These are phyloP conservation scores for Pistacia atlantica DNA, from an alignment of 345 rosid species.

Conservation along the genomic window DNA sequence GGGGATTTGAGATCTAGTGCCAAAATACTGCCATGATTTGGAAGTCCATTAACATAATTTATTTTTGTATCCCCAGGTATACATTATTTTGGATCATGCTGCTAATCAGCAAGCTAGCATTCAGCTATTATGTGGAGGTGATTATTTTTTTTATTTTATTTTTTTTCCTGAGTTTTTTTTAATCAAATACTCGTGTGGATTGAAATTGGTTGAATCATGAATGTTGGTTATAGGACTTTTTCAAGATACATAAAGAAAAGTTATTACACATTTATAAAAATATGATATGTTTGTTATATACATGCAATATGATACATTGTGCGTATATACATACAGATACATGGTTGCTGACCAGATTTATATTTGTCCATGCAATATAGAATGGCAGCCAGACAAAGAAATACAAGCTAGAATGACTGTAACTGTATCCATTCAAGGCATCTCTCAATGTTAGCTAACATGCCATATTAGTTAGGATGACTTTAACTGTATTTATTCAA, in stretches of 20 bases:
- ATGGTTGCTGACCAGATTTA: neutral
- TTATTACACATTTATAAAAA: constrained; percentile 7
- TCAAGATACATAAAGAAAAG: neutral
- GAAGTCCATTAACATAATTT: constrained; percentile 10
- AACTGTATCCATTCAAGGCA: neutral
- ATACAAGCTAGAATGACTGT: neutral
- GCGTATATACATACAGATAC: neutral
- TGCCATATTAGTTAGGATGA: neutral
- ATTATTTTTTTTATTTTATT: neutral
- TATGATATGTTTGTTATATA: neutral
- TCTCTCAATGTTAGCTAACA: neutral
- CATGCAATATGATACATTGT: neutral
- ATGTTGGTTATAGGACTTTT: neutral
- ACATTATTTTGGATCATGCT: constrained; percentile 92
- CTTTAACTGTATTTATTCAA: neutral
- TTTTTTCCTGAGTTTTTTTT: constrained; percentile 23
- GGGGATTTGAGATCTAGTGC: constrained; percentile 6
- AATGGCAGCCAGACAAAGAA: neutral
- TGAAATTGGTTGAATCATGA: neutral
- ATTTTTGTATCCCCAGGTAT: constrained; percentile 59
- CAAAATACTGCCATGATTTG: constrained; percentile 8
- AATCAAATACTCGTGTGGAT: neutral
- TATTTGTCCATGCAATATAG: neutral
- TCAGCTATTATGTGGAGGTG: constrained; percentile 99
- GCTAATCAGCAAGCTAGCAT: constrained; percentile 87